Base-by-base conservation (phyloP, 768 basidiomycete genomes). In the Punctularia strigosozonata region DNA sequence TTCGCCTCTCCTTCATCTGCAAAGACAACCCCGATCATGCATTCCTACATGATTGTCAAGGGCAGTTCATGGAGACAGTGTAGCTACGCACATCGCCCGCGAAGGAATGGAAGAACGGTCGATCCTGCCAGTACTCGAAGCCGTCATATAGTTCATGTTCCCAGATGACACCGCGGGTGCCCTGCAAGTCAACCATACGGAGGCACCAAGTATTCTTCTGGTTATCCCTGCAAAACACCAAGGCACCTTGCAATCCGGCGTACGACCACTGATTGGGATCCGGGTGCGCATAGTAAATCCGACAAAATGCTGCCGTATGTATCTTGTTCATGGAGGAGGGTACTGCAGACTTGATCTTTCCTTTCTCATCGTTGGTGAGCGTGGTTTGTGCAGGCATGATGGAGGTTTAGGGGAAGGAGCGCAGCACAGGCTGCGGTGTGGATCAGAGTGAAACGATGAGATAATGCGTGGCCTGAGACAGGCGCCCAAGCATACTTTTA, bases 81-180 rank as follows among this genome's bases (percentile, higher is more conserved):
- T 25, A 19, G 18, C 5, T n/a, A 71, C 91, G 60, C 52, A 94
- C 92, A 64, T 99, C 92, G 37, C 87, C 82, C 3, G 80, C 67
- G 58, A 95, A 97, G 1, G 89, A 80, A 61, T 94, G 87, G 52
- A 98, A 95, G 71, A 80, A 92, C 2, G 81, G 71, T 43, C 90
- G 67, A 54, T 98, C 94, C 51, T 82, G 71, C 51, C 73, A 63
- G 54, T 89, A 88, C 41, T 84, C 75, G 46, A 94, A 73, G 23
- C 76, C 77, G 19, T 81, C 68, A 49, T 90, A 94, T 4, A 97
- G 59, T 56, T 94, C 90, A 47, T 95, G 87, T 42, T 89, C 78
- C 94, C 94, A 99, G 31, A 90, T 75, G 17, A 91, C 73, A 4
- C 89, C 90, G 39, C 89, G 63, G 3, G 86, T 87, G 15, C 89